Evolutionary conservation across 345 rosid species (phyloP).

Genomic region (Mangifera indica): DNA sequence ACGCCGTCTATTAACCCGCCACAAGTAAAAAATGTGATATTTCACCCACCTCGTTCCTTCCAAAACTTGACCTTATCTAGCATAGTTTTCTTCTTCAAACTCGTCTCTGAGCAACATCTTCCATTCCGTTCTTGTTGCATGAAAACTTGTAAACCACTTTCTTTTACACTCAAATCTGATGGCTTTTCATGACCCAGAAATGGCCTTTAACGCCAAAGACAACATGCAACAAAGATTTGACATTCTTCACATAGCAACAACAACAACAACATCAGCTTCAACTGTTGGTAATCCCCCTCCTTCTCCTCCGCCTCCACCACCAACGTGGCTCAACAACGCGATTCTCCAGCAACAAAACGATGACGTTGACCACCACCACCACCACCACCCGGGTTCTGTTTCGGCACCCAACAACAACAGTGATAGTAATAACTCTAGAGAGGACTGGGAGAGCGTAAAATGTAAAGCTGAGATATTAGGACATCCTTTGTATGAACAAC

Average conservation of each 20-base stretch:
- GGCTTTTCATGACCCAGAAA: conserved; percentile 12
- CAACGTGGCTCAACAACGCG: conserved; percentile 45
- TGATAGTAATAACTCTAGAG: conserved; percentile 16
- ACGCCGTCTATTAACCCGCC: too few relatives aligned
- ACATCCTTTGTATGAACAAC: conserved; percentile 49
- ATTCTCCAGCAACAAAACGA: conserved; percentile 26
- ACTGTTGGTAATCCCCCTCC: not conserved
- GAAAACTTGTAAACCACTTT: not conserved
- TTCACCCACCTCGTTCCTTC: not conserved
- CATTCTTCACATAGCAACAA: not conserved
- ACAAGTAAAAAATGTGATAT: not conserved
- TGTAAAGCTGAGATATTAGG: conserved; percentile 43
- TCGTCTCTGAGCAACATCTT: not conserved
- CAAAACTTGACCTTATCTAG: not conserved
- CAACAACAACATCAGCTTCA: not conserved
- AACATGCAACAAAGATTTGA: conserved; percentile 20
- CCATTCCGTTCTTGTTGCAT: not conserved
- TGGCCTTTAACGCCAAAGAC: not conserved
- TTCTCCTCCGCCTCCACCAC: conserved; percentile 15
- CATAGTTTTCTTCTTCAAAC: not conserved
- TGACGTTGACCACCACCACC: not conserved
- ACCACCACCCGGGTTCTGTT: not conserved
- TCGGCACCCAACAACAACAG: conserved; percentile 1
- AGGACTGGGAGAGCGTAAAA: conserved; percentile 40
- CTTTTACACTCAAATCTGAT: not conserved